phyloP scores from a whole-genome alignment of 805 yeast genomes.

The Sugiyamaella smithiae region DNA sequence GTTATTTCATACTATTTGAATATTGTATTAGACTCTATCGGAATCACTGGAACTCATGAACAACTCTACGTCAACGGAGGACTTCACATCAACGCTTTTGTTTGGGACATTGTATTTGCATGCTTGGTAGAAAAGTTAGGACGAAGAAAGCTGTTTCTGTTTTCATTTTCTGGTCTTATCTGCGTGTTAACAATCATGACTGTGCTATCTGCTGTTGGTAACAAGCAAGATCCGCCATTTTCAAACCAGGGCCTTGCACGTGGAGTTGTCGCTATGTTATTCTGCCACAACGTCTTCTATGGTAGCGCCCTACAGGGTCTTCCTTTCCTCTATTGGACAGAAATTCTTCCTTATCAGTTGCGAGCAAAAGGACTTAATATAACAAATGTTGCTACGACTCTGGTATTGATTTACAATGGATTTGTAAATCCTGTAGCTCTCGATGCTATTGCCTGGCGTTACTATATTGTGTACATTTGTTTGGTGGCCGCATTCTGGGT shows the following conservation, averaged over 20 bases:
- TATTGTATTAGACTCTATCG: constrained; percentile 52
- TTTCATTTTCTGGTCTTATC: constrained; percentile 12
- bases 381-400: not conserved
- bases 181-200: constrained; percentile 34
- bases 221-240: constrained; percentile 19
- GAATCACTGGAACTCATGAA: constrained; percentile 39
- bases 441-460: constrained; percentile 42
- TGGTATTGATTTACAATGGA: not conserved
- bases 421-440: constrained; percentile 38
- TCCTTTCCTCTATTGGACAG: constrained; percentile 39
- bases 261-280: constrained; percentile 13
- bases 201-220: constrained; percentile 30
- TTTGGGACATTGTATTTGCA: constrained; percentile 12
- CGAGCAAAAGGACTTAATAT: constrained; percentile 18
- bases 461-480: constrained; percentile 38
- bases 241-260: constrained; percentile 1
- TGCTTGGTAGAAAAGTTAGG: constrained; percentile 16
- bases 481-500: constrained; percentile 29
- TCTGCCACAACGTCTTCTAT: constrained; percentile 10
- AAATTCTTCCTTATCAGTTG: constrained; percentile 21
- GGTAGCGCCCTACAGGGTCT: constrained; percentile 29
- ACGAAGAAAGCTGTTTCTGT: constrained; percentile 16
- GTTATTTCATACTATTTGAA: constrained; percentile 42
- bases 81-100: constrained; percentile 10
- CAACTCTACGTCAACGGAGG: constrained; percentile 20